These are phyloP conservation scores for Tulasnella sp. DNA, from an alignment of 768 basidiomycete species.

Conservation along the genomic window DNA sequence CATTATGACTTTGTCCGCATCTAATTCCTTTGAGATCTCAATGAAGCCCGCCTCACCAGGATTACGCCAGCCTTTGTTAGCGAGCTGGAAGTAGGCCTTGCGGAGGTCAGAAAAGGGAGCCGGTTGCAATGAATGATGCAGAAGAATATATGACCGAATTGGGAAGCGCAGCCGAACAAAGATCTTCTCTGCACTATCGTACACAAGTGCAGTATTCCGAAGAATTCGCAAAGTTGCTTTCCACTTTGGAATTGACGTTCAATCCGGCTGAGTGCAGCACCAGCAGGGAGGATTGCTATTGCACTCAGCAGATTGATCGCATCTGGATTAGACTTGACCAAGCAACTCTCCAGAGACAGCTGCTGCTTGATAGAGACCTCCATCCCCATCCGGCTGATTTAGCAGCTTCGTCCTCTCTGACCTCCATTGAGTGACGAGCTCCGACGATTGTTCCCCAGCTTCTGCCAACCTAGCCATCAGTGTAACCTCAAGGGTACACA, in stretches of 20 bases:
- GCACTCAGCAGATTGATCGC: conserved; percentile 21
- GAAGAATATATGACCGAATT: not conserved
- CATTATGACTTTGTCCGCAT: too few species aligned
- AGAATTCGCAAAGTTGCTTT: not conserved
- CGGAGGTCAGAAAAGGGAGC: too few species aligned
- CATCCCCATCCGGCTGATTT: not conserved
- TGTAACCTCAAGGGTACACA: conserved; percentile 27
- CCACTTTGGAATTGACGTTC: not conserved
- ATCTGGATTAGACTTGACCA: conserved; percentile 19
- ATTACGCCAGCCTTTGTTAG: too few species aligned
- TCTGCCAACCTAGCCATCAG: conserved; percentile 25
- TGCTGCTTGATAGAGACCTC: conserved; percentile 19
- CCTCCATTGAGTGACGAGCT: conserved; percentile 9
- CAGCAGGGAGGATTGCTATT: conserved; percentile 23
- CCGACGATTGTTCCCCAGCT: conserved; percentile 5
- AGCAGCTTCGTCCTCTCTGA: conserved; percentile 3
- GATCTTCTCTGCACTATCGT: not conserved
- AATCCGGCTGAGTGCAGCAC: conserved; percentile 17
- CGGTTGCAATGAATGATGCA: too few species aligned
- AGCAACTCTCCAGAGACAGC: conserved; percentile 21
- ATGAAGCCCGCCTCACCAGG: too few species aligned
- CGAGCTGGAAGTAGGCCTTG: too few species aligned
- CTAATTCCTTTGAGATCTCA: too few species aligned
- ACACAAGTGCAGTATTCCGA: not conserved
- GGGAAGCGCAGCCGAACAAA: not conserved